These are phyloP conservation scores for Knoxdaviesia capensis DNA, from an alignment of 2,329 filamentous ascomycete genomes.

Conservation along the genomic window DNA sequence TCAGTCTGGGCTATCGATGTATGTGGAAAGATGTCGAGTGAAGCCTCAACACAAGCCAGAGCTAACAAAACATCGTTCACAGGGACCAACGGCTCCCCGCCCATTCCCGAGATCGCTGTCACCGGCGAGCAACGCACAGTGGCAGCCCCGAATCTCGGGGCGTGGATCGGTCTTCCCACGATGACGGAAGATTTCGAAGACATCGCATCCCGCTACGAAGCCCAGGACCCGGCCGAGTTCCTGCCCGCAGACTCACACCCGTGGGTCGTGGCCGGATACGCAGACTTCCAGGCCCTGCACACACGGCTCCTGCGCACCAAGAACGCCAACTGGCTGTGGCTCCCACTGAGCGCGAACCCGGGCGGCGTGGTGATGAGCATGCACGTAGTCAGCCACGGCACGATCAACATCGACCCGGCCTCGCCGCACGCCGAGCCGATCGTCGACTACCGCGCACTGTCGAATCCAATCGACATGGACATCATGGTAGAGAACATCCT, in stretches of 20 bases:
- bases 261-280: conserved; percentile 7
- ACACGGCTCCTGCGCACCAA: conserved; percentile 6
- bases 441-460: conserved; percentile 10
- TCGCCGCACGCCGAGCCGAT: conserved; percentile 11
- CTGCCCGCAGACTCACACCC: conserved; percentile 5
- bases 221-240: conserved; percentile 8
- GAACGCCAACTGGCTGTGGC: conserved; percentile 7
- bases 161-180: conserved; percentile 8
- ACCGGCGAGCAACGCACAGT: conserved; percentile 1
- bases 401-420: conserved; percentile 12
- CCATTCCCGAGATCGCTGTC: neutral
- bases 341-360: neutral
- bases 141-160: conserved; percentile 7
- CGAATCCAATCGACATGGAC: conserved; percentile 11
- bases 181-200: conserved; percentile 7
- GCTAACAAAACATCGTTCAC: neutral
- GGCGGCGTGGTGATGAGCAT: conserved; percentile 5
- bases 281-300: conserved; percentile 7
- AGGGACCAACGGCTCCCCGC: conserved; percentile 1
- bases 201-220: conserved; percentile 6
- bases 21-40: neutral
- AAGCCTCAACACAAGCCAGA: neutral
- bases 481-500: conserved; percentile 9
- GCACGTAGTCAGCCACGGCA: conserved; percentile 10
- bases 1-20: conserved; percentile 7